These are phyloP conservation scores for Chenopodium suecicum DNA, from an alignment of 148 eudicot genomes.

Conservation along the genomic window DNA sequence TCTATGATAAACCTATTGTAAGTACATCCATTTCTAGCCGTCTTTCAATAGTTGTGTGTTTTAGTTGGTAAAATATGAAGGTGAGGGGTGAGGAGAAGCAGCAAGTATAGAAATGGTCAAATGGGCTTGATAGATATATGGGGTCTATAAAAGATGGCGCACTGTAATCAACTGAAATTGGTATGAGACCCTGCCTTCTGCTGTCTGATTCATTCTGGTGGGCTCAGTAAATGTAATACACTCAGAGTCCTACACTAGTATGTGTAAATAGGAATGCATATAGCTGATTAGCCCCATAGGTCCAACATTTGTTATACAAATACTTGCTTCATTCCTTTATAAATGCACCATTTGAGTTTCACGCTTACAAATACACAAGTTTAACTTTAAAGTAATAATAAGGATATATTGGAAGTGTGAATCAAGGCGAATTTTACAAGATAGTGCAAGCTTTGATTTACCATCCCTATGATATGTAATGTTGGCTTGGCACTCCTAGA, in stretches of 20 bases:
- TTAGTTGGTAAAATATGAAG: neutral
- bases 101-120: neutral
- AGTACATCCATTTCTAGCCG: conserved; percentile 9
- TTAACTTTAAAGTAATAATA: no score
- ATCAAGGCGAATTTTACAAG: no score
- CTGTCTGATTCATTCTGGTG: neutral
- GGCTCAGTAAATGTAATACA: neutral
- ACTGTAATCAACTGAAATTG: neutral
- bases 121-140: neutral
- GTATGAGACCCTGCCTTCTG: neutral
- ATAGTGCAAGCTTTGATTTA: no score
- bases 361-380: no score
- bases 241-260: neutral
- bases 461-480: neutral
- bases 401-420: no score
- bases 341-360: no score
- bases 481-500: neutral
- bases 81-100: neutral
- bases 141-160: neutral
- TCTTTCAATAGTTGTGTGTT: neutral
- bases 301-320: neutral
- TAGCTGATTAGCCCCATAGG: neutral
- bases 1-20: conserved; percentile 93
- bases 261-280: neutral
- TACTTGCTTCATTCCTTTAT: no score